Conservation (phyloP, 257 asterid genomes). For the Striga asiatica region DNA sequence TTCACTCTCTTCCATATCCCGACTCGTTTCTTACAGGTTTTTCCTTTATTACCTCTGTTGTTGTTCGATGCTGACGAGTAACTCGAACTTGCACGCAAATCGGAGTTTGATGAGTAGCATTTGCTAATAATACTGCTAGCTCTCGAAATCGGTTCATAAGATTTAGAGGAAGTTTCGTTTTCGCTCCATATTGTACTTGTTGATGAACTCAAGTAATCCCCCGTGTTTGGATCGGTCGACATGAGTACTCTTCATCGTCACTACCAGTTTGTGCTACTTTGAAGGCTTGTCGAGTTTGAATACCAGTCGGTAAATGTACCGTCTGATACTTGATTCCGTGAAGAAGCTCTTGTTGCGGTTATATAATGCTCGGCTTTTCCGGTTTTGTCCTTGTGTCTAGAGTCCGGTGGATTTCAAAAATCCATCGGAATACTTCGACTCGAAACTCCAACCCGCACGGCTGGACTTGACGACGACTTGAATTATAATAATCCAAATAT, state of each 20-base stretch:
- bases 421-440: not conserved
- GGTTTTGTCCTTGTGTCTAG: too few relatives aligned
- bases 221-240: constrained; percentile 5
- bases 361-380: constrained; percentile 8
- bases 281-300: too few relatives aligned
- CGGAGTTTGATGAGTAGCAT: too few relatives aligned
- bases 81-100: too few relatives aligned
- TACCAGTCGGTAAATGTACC: constrained; percentile 24
- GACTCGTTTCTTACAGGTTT: not conserved
- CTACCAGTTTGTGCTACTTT: constrained; percentile 18
- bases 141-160: too few relatives aligned
- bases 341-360: constrained; percentile 11
- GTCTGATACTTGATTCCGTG: constrained; percentile 28
- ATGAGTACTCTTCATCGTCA: constrained; percentile 31
- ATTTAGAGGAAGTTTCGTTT: constrained; percentile 7
- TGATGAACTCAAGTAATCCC: constrained; percentile 11
- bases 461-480: constrained; percentile 6
- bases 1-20: constrained; percentile 30
- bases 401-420: not conserved
- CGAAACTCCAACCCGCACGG: not conserved
- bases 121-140: too few relatives aligned
- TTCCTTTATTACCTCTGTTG: not conserved
- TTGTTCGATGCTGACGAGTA: not conserved
- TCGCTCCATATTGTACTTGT: constrained; percentile 28
- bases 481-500: too few relatives aligned